Evolutionary conservation across 2,329 filamentous ascomycete species (phyloP).

Genomic region (Ramularia collo-cygni): DNA sequence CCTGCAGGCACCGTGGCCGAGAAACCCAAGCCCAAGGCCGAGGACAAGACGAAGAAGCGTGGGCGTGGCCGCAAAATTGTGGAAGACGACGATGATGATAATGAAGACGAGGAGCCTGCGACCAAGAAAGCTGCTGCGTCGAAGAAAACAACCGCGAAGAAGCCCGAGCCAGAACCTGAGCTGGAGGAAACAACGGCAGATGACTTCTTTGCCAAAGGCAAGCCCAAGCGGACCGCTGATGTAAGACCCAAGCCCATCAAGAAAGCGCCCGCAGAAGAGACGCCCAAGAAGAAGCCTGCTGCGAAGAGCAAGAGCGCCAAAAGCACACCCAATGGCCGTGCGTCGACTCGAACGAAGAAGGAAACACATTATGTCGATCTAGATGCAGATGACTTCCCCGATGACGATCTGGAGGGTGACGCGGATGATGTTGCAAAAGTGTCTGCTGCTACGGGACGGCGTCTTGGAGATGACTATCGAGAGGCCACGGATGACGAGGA

Average conservation of each 20-base stretch:
- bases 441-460: constrained; percentile 53
- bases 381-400: constrained; percentile 31
- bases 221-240: constrained; percentile 45
- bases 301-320: constrained; percentile 30
- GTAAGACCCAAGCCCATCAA: constrained; percentile 22
- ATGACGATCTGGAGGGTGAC: constrained; percentile 41
- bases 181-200: constrained; percentile 53
- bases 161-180: constrained; percentile 20
- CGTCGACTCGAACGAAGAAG: constrained; percentile 37
- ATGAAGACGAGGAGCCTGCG: constrained; percentile 37
- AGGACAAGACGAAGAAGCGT: constrained; percentile 41
- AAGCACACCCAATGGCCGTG: constrained; percentile 30
- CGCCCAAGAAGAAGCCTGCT: constrained; percentile 33
- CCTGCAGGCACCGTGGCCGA: constrained; percentile 48
- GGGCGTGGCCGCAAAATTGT: constrained; percentile 58
- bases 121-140: constrained; percentile 24
- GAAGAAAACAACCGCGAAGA: constrained; percentile 58
- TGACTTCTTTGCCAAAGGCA: constrained; percentile 55
- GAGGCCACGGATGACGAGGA: constrained; percentile 59
- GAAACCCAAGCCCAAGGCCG: constrained; percentile 15
- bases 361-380: constrained; percentile 34
- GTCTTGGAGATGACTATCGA: constrained; percentile 62
- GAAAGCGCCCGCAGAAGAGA: constrained; percentile 25
- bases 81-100: constrained; percentile 77
- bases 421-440: constrained; percentile 80